A percentile compares a stretch with the other conserved stretches of the same genome.
Evolutionary conservation across 306 rosid genomes (phyloP).

Genomic region (Acacia acuminata): DNA sequence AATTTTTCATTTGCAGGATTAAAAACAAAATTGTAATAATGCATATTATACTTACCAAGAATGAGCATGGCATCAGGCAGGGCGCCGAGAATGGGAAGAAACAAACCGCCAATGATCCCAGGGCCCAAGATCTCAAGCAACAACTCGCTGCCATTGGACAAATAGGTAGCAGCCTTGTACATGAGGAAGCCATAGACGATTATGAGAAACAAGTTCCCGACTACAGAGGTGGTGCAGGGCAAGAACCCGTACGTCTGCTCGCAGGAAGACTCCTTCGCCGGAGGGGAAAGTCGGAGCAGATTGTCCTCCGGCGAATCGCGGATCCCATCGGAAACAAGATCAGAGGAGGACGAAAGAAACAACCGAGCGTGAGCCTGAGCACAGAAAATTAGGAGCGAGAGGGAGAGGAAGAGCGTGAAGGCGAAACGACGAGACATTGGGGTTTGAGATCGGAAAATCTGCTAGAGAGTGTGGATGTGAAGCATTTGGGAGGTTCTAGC

Average conservation of each 20-base stretch:
- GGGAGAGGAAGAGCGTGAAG: background rate
- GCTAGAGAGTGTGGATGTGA: background rate
- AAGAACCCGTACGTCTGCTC: conserved; percentile 83
- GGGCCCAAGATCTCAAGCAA: conserved; percentile 92
- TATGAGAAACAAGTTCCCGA: conserved; percentile 66
- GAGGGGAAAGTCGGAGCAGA: conserved; percentile 1
- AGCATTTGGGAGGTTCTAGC: background rate
- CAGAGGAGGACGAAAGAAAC: conserved; percentile 16
- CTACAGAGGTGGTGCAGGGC: conserved; percentile 62
- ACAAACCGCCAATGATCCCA: conserved; percentile 87
- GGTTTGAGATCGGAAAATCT: background rate
- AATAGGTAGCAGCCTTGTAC: conserved; percentile 72
- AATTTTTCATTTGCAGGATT: background rate
- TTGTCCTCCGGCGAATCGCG: background rate
- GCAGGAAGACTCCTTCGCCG: conserved; percentile 49
- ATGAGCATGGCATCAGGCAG: conserved; percentile 60
- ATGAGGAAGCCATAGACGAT: conserved; percentile 66
- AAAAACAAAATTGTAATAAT: background rate
- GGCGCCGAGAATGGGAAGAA: conserved; percentile 74
- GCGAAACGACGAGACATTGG: background rate
- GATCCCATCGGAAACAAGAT: conserved; percentile 64
- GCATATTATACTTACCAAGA: conserved; percentile 34
- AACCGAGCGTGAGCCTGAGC: conserved; percentile 39
- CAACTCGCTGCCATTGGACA: conserved; percentile 78
- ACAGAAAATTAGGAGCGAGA: conserved; percentile 43